Evolutionary conservation across 2,329 filamentous ascomycete species (phyloP).

Genomic region (Apiospora pterosperma): DNA sequence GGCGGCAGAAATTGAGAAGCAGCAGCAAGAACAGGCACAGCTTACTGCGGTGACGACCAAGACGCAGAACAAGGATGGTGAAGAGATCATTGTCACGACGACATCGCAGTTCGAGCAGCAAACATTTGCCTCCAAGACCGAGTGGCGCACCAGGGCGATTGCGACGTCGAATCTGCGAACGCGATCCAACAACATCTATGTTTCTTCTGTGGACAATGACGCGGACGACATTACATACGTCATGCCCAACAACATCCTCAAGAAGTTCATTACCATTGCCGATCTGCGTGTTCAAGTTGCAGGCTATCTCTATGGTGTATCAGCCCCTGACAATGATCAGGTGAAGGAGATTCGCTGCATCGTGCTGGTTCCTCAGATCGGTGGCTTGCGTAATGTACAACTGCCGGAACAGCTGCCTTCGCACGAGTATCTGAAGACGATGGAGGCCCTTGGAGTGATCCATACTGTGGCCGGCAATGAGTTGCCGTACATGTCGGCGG

Average conservation of each 20-base stretch:
- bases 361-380: constrained; percentile 96
- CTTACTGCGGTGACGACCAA: constrained; percentile 96
- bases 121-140: constrained; percentile 96
- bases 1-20: constrained; percentile 97
- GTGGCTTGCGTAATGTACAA: constrained; percentile 87
- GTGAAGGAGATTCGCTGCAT: constrained; percentile 97
- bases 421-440: constrained; percentile 79
- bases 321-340: constrained; percentile 89
- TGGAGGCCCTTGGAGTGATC: constrained; percentile 92
- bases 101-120: constrained; percentile 98
- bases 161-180: constrained; percentile 94
- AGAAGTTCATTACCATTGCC: constrained; percentile 96
- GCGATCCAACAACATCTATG: constrained; percentile 96
- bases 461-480: constrained; percentile 96
- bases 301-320: constrained; percentile 90
- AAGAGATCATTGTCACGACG: constrained; percentile 97
- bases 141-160: constrained; percentile 96
- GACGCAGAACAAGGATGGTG: constrained; percentile 94
- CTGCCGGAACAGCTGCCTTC: constrained; percentile 86
- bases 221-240: constrained; percentile 93
- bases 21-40: constrained; percentile 94
- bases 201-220: constrained; percentile 90
- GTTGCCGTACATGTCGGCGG: constrained; percentile 91
- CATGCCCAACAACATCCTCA: constrained; percentile 98
- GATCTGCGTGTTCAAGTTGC: constrained; percentile 96